These are phyloP conservation scores for Naganishia friedmannii DNA, from an alignment of 768 basidiomycete genomes.

Conservation along the genomic window DNA sequence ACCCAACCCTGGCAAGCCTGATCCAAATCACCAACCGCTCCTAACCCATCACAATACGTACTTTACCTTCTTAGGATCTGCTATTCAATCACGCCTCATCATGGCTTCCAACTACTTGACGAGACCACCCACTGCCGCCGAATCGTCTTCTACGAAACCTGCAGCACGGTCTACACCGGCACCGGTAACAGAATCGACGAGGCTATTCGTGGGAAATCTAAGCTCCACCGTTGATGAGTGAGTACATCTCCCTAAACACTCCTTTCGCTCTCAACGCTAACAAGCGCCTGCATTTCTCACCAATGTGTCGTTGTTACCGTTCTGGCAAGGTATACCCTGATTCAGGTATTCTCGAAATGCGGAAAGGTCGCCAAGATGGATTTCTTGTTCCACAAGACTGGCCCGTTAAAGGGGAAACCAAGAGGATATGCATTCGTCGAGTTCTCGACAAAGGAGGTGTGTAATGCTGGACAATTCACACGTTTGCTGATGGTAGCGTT, in stretches of 20 bases:
- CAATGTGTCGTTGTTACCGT: conserved; percentile 19
- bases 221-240: conserved; percentile 84
- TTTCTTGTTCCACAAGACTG: conserved; percentile 91
- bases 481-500: too few relatives aligned
- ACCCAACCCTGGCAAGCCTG: too few relatives aligned
- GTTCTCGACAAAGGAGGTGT: conserved; percentile 72
- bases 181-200: conserved; percentile 34
- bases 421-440: conserved; percentile 94
- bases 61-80: not conserved
- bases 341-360: conserved; percentile 85
- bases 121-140: not conserved
- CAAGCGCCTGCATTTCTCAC: not conserved
- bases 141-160: not conserved
- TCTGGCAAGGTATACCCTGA: conserved; percentile 68
- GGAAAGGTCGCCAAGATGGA: conserved; percentile 91
- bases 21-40: too few relatives aligned
- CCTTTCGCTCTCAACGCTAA: conserved; percentile 20
- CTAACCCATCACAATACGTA: not conserved
- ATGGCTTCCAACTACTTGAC: conserved; percentile 22
- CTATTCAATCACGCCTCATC: not conserved
- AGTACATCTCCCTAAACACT: conserved; percentile 37
- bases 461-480: too few relatives aligned
- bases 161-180: not conserved
- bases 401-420: conserved; percentile 82
- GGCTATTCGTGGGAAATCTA: conserved; percentile 86